A percentile compares a stretch with the other conserved stretches of the same genome.
Conservation (phyloP, 2,329 filamentous ascomycete species). For the Cladosporium sp. region DNA sequence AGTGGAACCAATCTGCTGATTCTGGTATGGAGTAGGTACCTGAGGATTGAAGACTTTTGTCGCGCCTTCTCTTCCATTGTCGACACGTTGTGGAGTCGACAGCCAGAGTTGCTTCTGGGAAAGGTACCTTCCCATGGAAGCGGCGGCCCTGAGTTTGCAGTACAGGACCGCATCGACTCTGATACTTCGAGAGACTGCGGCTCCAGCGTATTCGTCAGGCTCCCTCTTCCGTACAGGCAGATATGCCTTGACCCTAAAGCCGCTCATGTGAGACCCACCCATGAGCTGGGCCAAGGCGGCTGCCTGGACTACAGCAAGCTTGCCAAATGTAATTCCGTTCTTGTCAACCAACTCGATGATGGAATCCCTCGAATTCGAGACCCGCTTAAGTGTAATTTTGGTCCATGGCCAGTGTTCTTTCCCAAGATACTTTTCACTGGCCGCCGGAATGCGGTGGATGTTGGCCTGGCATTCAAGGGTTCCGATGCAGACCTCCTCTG, state of each 20-base stretch:
- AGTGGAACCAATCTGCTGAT: slow-evolving; percentile 19
- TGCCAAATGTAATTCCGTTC: slow-evolving; percentile 69
- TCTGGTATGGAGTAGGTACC: slow-evolving; percentile 43
- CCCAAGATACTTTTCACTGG: slow-evolving; percentile 21
- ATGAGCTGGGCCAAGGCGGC: slow-evolving; percentile 73
- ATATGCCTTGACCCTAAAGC: slow-evolving; percentile 70
- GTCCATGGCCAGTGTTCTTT: slow-evolving; percentile 64
- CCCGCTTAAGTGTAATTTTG: slow-evolving; percentile 66
- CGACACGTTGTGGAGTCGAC: slow-evolving; percentile 61
- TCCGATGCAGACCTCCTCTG: slow-evolving; percentile 29
- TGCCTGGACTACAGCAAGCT: slow-evolving; percentile 68
- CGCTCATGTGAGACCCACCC: slow-evolving; percentile 49
- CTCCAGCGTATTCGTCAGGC: slow-evolving; percentile 64
- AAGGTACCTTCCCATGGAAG: slow-evolving; percentile 67
- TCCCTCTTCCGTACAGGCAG: slow-evolving; percentile 67
- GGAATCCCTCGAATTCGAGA: slow-evolving; percentile 47
- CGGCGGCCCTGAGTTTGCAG: slow-evolving; percentile 66
- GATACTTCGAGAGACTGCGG: slow-evolving; percentile 61
- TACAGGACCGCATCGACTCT: slow-evolving; percentile 75
- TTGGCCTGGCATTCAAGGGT: slow-evolving; percentile 26
- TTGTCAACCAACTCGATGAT: slow-evolving; percentile 72
- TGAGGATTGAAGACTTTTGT: slow-evolving; percentile 79
- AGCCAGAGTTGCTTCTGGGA: slow-evolving; percentile 67
- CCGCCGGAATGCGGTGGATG: slow-evolving; percentile 26
- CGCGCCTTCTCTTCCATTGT: slow-evolving; percentile 55